Evolutionary conservation across 2,329 filamentous ascomycete species (phyloP).

Genomic region (Seiridium unicorne): DNA sequence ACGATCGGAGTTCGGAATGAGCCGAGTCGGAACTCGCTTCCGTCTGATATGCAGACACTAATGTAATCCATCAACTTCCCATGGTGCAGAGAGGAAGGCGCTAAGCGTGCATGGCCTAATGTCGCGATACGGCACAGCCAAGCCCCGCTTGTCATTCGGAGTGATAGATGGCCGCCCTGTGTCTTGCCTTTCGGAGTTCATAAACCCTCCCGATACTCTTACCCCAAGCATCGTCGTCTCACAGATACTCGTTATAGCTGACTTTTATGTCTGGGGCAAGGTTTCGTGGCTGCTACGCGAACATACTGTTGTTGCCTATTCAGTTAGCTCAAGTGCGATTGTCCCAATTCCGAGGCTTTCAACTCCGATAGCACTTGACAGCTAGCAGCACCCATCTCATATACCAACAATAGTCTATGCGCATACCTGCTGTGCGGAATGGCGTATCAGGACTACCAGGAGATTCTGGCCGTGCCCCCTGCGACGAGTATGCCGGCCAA

Average conservation of each 20-base stretch:
- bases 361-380: not conserved
- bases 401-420: not conserved
- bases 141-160: not conserved
- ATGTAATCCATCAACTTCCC: not conserved
- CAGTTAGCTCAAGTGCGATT: not conserved
- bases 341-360: not conserved
- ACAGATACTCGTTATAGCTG: slow-evolving; percentile 1
- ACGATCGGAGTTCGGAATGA: not conserved
- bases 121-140: not conserved
- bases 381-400: not conserved
- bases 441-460: not conserved
- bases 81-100: too few species aligned
- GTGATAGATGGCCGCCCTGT: not conserved
- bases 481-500: not conserved
- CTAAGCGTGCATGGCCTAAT: not conserved
- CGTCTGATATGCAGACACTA: not conserved
- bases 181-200: not conserved
- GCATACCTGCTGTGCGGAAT: not conserved
- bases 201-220: not conserved
- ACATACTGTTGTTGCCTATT: not conserved
- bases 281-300: not conserved
- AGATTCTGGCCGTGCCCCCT: not conserved
- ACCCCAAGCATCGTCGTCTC: not conserved
- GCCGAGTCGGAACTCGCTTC: not conserved
- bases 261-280: not conserved